Conservation (phyloP, 164 flowering plant genomes). For the Annona cherimola region DNA sequence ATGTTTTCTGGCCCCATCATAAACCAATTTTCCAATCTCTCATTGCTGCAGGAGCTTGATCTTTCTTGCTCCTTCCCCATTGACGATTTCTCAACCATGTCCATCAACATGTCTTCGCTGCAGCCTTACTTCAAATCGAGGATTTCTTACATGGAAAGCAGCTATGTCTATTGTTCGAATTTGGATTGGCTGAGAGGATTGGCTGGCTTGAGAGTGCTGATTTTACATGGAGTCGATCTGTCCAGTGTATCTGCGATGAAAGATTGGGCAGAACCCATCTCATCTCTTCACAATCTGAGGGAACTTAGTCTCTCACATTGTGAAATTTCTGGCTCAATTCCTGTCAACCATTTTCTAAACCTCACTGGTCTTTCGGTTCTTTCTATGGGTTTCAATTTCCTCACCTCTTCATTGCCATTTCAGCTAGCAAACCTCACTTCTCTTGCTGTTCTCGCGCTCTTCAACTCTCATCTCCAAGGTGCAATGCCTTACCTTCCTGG, state of each 20-base stretch:
- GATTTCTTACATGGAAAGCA: background rate
- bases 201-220: conserved; percentile 9
- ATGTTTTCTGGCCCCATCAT: conserved; percentile 12
- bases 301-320: conserved; percentile 17
- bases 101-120: conserved; percentile 1
- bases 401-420: conserved; percentile 14
- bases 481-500: conserved; percentile 14
- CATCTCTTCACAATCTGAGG: conserved; percentile 12
- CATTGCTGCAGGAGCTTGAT: conserved; percentile 15
- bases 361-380: conserved; percentile 12
- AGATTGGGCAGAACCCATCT: conserved; percentile 19
- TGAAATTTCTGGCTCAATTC: conserved; percentile 15
- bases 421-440: conserved; percentile 15
- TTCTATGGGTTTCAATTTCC: conserved; percentile 11
- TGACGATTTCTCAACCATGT: conserved; percentile 6
- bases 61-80: conserved; percentile 12
- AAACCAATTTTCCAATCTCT: conserved; percentile 16
- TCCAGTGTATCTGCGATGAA: conserved; percentile 1
- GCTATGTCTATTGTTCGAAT: conserved; percentile 6
- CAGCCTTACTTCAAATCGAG: background rate
- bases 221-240: conserved; percentile 17
- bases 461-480: conserved; percentile 5
- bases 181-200: conserved; percentile 19
- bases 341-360: conserved; percentile 8
- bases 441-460: conserved; percentile 12